A percentile compares a stretch with the other conserved stretches of the same genome.
Conservation (phyloP, 225 moss, liverwort and hornwort genomes). For the Physcomitrellopsis africana region DNA sequence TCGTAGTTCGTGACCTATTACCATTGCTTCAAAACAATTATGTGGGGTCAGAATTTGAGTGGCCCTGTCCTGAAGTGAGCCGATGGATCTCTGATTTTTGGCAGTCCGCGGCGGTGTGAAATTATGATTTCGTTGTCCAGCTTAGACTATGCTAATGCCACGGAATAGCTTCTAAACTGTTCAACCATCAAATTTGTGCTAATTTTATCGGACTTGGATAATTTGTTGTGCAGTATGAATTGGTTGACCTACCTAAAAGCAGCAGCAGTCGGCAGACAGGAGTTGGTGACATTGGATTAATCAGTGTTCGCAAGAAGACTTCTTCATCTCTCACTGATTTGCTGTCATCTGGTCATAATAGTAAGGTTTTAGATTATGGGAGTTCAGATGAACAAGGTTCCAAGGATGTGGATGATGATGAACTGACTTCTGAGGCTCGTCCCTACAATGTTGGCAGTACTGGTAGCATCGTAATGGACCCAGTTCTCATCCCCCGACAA, state of each 20-base stretch:
- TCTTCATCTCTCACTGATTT: constrained; percentile 82
- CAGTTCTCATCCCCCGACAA: constrained; percentile 74
- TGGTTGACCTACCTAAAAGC: constrained; percentile 47
- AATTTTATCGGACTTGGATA: background rate
- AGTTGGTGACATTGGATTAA: constrained; percentile 35
- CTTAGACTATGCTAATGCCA: background rate
- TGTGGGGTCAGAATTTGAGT: constrained; percentile 11
- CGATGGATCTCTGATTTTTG: background rate
- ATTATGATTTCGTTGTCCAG: background rate
- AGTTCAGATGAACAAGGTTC: constrained; percentile 50
- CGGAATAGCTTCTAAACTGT: background rate
- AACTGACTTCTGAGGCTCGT: background rate
- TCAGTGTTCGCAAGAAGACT: constrained; percentile 58
- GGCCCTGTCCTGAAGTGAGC: background rate
- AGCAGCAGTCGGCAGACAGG: constrained; percentile 37
- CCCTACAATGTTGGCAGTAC: too few relatives aligned
- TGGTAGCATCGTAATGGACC: constrained; percentile 42
- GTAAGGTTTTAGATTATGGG: constrained; percentile 48
- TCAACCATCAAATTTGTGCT: background rate
- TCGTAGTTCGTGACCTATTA: background rate
- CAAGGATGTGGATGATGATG: constrained; percentile 35
- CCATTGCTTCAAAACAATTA: background rate
- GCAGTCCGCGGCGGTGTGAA: background rate
- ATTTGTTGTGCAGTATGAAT: constrained; percentile 44
- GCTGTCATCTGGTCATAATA: constrained; percentile 66